Percentiles rank a stretch among this genome's conserved stretches.
These are phyloP conservation scores for Didymella pomorum DNA, from an alignment of 2,329 filamentous ascomycete genomes.

Conservation along the genomic window DNA sequence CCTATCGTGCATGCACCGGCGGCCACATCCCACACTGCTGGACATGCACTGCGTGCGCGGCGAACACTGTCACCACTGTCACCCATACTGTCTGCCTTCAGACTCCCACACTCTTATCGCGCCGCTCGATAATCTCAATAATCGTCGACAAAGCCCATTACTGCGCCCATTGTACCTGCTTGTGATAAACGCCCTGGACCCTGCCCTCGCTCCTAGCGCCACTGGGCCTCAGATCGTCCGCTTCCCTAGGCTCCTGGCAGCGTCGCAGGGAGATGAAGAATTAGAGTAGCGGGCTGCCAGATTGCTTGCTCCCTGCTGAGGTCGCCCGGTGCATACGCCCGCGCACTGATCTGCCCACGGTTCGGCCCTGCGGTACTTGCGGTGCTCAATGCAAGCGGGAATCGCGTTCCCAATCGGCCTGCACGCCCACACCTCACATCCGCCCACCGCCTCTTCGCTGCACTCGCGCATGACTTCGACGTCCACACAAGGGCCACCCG, in stretches of 20 bases:
- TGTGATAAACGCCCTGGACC: conserved; percentile 5
- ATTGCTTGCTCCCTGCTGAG: neutral
- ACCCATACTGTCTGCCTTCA: neutral
- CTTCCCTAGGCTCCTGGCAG: conserved; percentile 15
- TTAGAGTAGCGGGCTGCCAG: conserved; percentile 21
- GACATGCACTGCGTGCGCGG: neutral
- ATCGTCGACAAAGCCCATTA: neutral
- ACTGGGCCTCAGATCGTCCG: conserved; percentile 10
- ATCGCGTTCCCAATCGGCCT: conserved; percentile 30
- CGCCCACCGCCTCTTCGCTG: conserved; percentile 29
- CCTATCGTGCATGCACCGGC: conserved; percentile 33
- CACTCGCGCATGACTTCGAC: conserved; percentile 48
- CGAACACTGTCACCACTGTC: neutral
- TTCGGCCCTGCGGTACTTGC: neutral
- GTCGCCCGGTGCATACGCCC: neutral
- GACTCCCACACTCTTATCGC: neutral
- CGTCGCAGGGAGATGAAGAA: conserved; percentile 39
- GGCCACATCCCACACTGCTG: conserved; percentile 6
- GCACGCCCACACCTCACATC: conserved; percentile 34
- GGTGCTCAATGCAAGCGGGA: conserved; percentile 41
- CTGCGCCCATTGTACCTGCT: neutral
- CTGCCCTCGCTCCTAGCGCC: conserved; percentile 18
- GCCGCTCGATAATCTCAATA: neutral
- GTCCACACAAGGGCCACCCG: conserved; percentile 45
- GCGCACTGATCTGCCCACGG: conserved; percentile 1